These are phyloP conservation scores for Smittium culicis DNA, from an alignment of 371 early-diverging fungal species.

Conservation along the genomic window DNA sequence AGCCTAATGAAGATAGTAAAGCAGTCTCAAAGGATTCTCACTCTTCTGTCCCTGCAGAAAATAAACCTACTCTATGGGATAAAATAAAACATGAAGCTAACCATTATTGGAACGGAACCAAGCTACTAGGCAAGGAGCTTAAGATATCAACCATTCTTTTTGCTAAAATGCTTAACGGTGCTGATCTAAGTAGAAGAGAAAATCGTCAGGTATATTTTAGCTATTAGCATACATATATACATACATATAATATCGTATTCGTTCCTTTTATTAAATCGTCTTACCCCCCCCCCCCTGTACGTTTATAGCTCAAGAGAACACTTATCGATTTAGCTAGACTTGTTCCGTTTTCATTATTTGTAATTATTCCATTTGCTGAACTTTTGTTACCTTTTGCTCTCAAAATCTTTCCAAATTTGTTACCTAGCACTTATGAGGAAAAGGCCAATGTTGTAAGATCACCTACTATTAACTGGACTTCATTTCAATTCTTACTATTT, in stretches of 20 bases:
- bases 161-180: conserved; percentile 57
- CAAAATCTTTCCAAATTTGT: conserved; percentile 91
- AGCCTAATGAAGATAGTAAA: no score
- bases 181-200: conserved; percentile 74
- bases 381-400: conserved; percentile 79
- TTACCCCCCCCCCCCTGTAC: no score
- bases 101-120: conserved; percentile 93
- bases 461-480: no score
- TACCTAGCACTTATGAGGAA: conserved; percentile 90
- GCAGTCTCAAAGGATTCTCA: no score
- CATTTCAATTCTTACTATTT: no score
- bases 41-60: conserved; percentile 1
- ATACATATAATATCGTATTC: conserved; percentile 30
- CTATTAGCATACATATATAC: conserved; percentile 20
- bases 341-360: conserved; percentile 82
- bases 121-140: conserved; percentile 78
- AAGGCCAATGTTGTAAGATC: conserved; percentile 41
- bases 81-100: conserved; percentile 76
- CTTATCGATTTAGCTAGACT: conserved; percentile 74
- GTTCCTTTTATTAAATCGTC: background rate
- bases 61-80: conserved; percentile 56
- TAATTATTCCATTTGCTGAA: conserved; percentile 91
- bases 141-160: conserved; percentile 71
- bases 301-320: conserved; percentile 47
- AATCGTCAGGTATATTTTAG: conserved; percentile 51